A percentile compares a stretch with the other conserved stretches of the same genome.
These are phyloP conservation scores for Lasiodiplodia sp. DNA, from an alignment of 2,329 filamentous ascomycete genomes.

Conservation along the genomic window DNA sequence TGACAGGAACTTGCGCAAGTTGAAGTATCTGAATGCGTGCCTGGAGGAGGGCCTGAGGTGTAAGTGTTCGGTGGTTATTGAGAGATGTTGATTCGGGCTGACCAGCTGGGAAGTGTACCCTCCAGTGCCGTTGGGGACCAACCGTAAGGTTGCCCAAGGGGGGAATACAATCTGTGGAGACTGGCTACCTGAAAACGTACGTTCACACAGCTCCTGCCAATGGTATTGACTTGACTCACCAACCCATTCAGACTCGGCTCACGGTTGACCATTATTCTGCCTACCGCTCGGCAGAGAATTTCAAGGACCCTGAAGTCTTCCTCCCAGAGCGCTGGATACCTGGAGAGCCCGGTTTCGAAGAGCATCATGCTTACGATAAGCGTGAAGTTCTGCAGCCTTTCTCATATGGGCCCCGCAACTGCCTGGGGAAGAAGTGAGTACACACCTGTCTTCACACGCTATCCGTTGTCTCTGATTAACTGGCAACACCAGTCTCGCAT, in stretches of 20 bases:
- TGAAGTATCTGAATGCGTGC: conserved; percentile 32
- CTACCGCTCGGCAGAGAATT: conserved; percentile 38
- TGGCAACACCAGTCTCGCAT: conserved; percentile 40
- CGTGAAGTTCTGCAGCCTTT: conserved; percentile 52
- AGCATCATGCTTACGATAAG: conserved; percentile 40
- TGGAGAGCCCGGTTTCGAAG: conserved; percentile 36
- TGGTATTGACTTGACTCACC: neutral
- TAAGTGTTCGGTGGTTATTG: conserved; percentile 45
- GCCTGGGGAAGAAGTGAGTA: conserved; percentile 47
- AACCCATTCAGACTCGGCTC: conserved; percentile 36
- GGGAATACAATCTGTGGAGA: conserved; percentile 48
- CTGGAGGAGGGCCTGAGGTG: conserved; percentile 50
- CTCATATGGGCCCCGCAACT: conserved; percentile 51
- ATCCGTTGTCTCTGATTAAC: conserved; percentile 17
- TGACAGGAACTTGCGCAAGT: neutral
- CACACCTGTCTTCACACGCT: neutral
- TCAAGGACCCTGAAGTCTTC: conserved; percentile 45
- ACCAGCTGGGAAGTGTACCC: conserved; percentile 46
- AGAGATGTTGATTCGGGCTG: conserved; percentile 47
- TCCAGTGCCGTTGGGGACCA: conserved; percentile 45
- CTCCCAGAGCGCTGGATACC: conserved; percentile 52
- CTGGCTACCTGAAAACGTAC: conserved; percentile 43
- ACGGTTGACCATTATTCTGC: conserved; percentile 28
- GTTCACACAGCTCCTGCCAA: neutral
- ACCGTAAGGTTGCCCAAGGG: conserved; percentile 42